A percentile compares a stretch with the other conserved stretches of the same genome.
phyloP scores from a whole-genome alignment of 1,139 yeast species.

The Blastobotrys illinoisensis region DNA sequence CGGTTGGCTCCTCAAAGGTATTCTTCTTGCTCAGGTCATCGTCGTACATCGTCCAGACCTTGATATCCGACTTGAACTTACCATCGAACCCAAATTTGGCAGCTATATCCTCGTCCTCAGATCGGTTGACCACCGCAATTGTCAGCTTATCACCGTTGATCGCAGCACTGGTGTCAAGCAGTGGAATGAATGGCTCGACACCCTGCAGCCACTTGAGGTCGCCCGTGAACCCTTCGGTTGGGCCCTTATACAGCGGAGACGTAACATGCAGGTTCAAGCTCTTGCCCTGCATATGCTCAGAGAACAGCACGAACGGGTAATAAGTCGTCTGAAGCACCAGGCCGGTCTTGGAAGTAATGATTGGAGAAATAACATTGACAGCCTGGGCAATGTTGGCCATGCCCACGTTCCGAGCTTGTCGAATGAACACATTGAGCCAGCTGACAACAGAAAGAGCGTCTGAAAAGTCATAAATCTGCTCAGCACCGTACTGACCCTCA shows the following conservation, averaged over 20 bases:
- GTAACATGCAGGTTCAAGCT: slow-evolving; percentile 31
- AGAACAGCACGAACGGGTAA: slow-evolving; percentile 29
- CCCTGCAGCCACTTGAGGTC: slow-evolving; percentile 22
- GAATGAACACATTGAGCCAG: slow-evolving; percentile 34
- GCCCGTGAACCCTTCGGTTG: slow-evolving; percentile 24
- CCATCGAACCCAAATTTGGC: slow-evolving; percentile 23
- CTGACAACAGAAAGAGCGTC: slow-evolving; percentile 36
- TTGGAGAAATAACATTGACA: slow-evolving; percentile 37
- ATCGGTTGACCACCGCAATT: slow-evolving; percentile 32
- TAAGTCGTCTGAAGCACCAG: slow-evolving; percentile 33
- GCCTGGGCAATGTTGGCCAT: slow-evolving; percentile 37
- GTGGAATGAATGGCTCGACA: slow-evolving; percentile 19
- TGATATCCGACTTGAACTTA: slow-evolving; percentile 11
- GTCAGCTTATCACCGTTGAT: slow-evolving; percentile 19
- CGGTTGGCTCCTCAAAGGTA: slow-evolving; percentile 19
- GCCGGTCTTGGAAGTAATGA: slow-evolving; percentile 29
- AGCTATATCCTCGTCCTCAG: slow-evolving; percentile 24
- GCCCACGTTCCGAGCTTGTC: slow-evolving; percentile 31
- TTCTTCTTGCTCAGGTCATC: slow-evolving; percentile 30
- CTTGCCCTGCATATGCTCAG: slow-evolving; percentile 33
- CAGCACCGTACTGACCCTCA: slow-evolving; percentile 32
- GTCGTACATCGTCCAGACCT: slow-evolving; percentile 28
- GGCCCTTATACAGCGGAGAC: slow-evolving; percentile 28
- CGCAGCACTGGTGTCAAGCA: slow-evolving; percentile 28
- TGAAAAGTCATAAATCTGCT: slow-evolving; percentile 31